Evolutionary conservation across 2,329 filamentous ascomycete species (phyloP).

Genomic region (Fusarium ramigenum): DNA sequence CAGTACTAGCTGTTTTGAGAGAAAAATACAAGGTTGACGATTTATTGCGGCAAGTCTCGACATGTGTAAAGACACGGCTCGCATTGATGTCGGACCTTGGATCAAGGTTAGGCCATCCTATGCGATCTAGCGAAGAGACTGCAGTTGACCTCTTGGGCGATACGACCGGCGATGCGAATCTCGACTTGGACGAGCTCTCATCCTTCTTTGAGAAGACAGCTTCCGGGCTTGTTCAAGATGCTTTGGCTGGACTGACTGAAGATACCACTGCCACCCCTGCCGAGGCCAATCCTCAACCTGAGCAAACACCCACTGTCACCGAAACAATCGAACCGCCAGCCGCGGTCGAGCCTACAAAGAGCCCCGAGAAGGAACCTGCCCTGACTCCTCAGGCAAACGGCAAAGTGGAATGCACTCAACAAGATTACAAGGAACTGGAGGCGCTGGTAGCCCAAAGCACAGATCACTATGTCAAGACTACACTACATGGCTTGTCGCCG

Average conservation of each 20-base stretch:
- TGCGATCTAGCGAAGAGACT: conserved; percentile 44
- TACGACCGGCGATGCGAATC: conserved; percentile 42
- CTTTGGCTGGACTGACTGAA: conserved; percentile 50
- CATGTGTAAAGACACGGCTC: conserved; percentile 48
- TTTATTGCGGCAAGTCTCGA: conserved; percentile 48
- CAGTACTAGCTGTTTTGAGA: conserved; percentile 43
- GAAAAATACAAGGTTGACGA: conserved; percentile 54
- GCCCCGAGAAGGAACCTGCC: conserved; percentile 37
- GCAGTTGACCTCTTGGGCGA: conserved; percentile 43
- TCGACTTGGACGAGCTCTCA: conserved; percentile 54
- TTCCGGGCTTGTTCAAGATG: conserved; percentile 53
- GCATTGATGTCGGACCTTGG: conserved; percentile 48
- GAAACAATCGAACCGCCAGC: conserved; percentile 35
- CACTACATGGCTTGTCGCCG: conserved; percentile 54
- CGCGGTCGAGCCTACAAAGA: conserved; percentile 36
- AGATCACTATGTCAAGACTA: conserved; percentile 56
- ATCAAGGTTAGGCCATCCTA: conserved; percentile 48
- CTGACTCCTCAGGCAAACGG: conserved; percentile 42
- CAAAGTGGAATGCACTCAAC: conserved; percentile 47
- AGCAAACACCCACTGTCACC: conserved; percentile 14
- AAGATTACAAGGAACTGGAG: conserved; percentile 55
- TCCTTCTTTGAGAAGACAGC: conserved; percentile 56
- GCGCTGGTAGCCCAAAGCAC: conserved; percentile 57
- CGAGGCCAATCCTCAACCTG: conserved; percentile 30
- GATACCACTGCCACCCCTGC: conserved; percentile 19